These are phyloP conservation scores for Fusarium tanahbumbuense DNA, from an alignment of 2,329 filamentous ascomycete species.

Conservation along the genomic window DNA sequence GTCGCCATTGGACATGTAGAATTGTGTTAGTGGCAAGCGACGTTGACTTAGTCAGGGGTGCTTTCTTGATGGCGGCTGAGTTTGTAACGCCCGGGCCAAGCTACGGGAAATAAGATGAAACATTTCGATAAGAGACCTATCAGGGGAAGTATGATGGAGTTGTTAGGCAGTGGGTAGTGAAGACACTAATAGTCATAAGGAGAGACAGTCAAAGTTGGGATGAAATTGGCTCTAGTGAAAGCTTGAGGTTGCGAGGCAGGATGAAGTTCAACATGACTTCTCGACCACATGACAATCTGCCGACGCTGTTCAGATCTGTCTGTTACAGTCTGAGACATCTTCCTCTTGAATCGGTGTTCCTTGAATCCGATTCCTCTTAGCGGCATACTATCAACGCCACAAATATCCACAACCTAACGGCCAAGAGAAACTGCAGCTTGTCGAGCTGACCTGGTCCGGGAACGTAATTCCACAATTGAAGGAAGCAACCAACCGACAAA, in stretches of 20 bases:
- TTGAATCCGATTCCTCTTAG: conserved; percentile 1
- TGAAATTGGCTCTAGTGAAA: not conserved
- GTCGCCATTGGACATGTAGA: not conserved
- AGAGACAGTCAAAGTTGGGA: not conserved
- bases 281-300: not conserved
- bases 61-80: not conserved
- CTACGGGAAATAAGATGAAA: conserved; percentile 28
- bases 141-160: not conserved
- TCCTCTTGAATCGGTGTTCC: not conserved
- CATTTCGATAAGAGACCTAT: not conserved
- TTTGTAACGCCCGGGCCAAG: conserved; percentile 4
- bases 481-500: not conserved
- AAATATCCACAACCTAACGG: not conserved
- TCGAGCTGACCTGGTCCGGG: not conserved
- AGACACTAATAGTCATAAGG: not conserved
- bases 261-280: not conserved
- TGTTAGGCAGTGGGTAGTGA: not conserved
- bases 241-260: not conserved
- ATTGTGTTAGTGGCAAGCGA: conserved; percentile 13
- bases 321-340: not conserved
- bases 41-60: not conserved
- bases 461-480: not conserved
- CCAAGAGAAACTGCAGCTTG: not conserved
- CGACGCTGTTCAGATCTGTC: not conserved
- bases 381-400: conserved; percentile 4